Conservation (phyloP, 805 yeast genomes). For the Suhomyces kilbournensis region DNA sequence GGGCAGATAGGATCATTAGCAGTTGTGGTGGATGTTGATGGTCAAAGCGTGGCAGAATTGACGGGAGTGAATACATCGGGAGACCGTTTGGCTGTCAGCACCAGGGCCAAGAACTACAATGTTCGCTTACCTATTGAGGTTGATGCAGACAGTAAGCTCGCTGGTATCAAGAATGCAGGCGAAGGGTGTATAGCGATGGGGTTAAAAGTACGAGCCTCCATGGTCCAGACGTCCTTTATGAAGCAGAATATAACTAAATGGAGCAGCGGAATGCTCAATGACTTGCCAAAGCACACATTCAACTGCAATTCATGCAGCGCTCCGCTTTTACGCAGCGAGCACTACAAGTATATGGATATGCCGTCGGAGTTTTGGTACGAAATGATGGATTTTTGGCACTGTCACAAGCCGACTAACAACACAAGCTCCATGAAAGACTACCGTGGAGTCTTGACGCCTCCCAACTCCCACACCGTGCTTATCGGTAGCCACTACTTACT, state of each 20-base stretch:
- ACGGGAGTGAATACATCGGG: not conserved
- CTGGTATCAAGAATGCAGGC: not conserved
- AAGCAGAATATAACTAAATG: constrained; percentile 29
- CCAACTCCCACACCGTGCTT: constrained; percentile 33
- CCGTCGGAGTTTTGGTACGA: constrained; percentile 95
- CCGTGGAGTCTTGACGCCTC: constrained; percentile 47
- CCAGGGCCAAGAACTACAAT: not conserved
- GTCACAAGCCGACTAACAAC: constrained; percentile 68
- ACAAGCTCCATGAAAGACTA: constrained; percentile 23
- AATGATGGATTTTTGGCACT: constrained; percentile 96
- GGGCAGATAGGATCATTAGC: constrained; percentile 7
- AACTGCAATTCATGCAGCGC: constrained; percentile 31
- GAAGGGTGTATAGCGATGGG: not conserved
- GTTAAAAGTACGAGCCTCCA: not conserved
- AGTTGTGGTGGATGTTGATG: constrained; percentile 5
- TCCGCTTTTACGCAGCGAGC: constrained; percentile 26
- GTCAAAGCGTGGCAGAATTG: not conserved
- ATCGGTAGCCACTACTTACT: constrained; percentile 59
- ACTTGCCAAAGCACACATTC: not conserved
- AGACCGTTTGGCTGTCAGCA: not conserved
- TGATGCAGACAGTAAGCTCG: not conserved
- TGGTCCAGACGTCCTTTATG: not conserved
- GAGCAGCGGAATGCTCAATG: constrained; percentile 14
- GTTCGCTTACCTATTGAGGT: not conserved
- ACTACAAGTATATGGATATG: constrained; percentile 52